These are phyloP conservation scores for Fraxinus paxiana DNA, from an alignment of 305 asterid species.

Conservation along the genomic window DNA sequence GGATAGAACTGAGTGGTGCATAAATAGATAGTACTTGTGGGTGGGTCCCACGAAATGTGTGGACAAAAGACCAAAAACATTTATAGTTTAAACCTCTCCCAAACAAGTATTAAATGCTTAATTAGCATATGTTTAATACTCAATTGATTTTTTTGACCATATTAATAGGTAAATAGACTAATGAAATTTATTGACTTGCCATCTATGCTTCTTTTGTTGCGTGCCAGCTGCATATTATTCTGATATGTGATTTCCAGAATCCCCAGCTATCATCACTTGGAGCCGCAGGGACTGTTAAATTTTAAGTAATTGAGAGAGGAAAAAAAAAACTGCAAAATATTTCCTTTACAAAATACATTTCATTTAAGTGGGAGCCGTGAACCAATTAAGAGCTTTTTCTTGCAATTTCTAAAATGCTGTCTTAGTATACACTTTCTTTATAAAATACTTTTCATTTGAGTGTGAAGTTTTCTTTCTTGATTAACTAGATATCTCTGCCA, in stretches of 20 bases:
- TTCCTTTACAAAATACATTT: background rate
- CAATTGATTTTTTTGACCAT: background rate
- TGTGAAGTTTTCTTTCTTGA: constrained; percentile 2
- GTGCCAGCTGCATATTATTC: background rate
- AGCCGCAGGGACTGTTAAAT: background rate
- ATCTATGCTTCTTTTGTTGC: background rate
- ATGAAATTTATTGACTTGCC: background rate
- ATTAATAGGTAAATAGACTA: background rate
- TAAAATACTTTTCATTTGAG: background rate
- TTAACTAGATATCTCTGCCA: constrained; percentile 3
- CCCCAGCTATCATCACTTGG: background rate
- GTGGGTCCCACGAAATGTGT: background rate
- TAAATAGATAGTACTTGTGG: background rate
- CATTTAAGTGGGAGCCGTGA: background rate
- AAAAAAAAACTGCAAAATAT: background rate
- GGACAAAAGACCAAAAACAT: background rate
- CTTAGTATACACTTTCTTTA: background rate
- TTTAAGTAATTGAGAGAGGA: background rate
- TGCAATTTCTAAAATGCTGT: background rate
- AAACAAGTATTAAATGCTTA: background rate
- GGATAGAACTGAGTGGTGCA: background rate
- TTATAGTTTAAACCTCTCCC: background rate
- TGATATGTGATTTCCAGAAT: background rate
- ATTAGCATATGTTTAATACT: background rate
- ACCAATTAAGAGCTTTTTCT: background rate